Evolutionary conservation across 2,329 filamentous ascomycete genomes (phyloP).

Genomic region (Fusarium metavorans): DNA sequence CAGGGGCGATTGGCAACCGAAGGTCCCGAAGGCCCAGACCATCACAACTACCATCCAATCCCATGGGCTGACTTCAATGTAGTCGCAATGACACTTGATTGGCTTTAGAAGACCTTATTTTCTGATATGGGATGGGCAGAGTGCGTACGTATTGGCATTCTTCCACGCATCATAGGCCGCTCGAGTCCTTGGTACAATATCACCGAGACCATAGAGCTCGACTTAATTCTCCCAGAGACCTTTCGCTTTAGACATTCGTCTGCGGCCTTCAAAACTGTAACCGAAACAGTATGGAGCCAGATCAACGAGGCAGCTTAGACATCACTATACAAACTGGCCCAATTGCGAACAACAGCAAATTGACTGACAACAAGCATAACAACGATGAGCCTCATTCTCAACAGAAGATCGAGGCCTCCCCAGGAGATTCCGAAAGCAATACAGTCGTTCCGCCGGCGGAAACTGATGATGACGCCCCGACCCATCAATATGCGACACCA

Average conservation of each 20-base stretch:
- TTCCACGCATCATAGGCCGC: background rate
- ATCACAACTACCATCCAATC: background rate
- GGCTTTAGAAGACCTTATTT: background rate
- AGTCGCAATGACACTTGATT: background rate
- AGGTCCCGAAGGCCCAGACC: background rate
- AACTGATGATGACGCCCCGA: background rate
- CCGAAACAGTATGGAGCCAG: background rate
- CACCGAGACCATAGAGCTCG: background rate
- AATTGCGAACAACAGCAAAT: background rate
- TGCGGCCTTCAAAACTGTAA: background rate
- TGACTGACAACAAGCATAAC: background rate
- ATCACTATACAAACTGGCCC: background rate
- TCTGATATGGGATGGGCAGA: background rate
- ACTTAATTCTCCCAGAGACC: background rate
- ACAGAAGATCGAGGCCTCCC: background rate
- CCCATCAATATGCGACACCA: constrained; percentile 21
- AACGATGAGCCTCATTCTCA: background rate
- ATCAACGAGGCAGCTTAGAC: background rate
- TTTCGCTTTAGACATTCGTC: too few species aligned
- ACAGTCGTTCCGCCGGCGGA: background rate
- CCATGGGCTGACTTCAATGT: background rate
- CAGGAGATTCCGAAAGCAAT: background rate
- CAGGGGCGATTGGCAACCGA: background rate
- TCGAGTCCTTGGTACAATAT: background rate
- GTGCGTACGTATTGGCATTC: background rate